Conservation (phyloP, 768 basidiomycete genomes). For the Tricholoma sp. region DNA sequence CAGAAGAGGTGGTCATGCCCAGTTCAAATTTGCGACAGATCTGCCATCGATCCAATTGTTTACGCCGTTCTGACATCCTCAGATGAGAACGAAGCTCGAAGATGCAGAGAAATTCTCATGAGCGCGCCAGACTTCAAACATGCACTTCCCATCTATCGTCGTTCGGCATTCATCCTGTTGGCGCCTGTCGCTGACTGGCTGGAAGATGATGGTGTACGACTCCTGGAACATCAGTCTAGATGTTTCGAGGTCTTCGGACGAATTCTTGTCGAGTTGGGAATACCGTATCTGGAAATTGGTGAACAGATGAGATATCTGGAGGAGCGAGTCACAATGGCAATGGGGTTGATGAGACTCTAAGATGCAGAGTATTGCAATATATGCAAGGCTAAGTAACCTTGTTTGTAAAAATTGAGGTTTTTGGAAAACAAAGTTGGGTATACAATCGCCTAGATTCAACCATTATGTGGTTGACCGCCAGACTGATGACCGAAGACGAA, state of each 20-base stretch:
- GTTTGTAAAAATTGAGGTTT: background rate
- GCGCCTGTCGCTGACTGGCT: slow-evolving; percentile 54
- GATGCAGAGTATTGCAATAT: background rate
- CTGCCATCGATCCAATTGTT: slow-evolving; percentile 58
- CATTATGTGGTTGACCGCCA: too few relatives aligned
- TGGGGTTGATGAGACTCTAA: slow-evolving; percentile 14
- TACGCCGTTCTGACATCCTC: slow-evolving; percentile 49
- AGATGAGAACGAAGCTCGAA: slow-evolving; percentile 29
- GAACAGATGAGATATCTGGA: slow-evolving; percentile 35
- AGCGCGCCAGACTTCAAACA: slow-evolving; percentile 33
- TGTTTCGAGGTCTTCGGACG: slow-evolving; percentile 35
- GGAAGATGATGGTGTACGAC: slow-evolving; percentile 59
- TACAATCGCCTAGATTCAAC: too few relatives aligned
- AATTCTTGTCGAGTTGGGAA: slow-evolving; percentile 35
- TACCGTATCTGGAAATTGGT: slow-evolving; percentile 43
- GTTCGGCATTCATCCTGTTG: slow-evolving; percentile 49
- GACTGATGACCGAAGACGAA: too few relatives aligned
- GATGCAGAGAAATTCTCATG: slow-evolving; percentile 31
- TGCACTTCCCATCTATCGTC: slow-evolving; percentile 38
- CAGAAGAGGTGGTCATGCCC: slow-evolving; percentile 15
- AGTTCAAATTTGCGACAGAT: slow-evolving; percentile 55
- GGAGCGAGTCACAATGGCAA: slow-evolving; percentile 26
- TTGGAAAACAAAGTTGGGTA: background rate
- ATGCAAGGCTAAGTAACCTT: background rate
- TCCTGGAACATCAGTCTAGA: slow-evolving; percentile 41